Conservation (phyloP, 192 early-diverging fungal genomes). For the Globomyces pollinis-pini region DNA sequence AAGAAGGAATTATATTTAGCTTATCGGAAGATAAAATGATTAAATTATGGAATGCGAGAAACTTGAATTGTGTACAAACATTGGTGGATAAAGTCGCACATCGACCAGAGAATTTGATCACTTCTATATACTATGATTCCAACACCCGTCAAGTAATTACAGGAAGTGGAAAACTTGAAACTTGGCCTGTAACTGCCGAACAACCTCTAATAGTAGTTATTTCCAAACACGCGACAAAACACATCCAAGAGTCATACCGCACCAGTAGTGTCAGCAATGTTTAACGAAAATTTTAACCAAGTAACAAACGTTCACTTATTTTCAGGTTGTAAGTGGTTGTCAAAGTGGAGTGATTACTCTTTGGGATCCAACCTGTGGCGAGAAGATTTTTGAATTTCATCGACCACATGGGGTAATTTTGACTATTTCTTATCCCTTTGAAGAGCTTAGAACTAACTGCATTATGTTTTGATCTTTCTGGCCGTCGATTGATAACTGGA, state of each 20-base stretch:
- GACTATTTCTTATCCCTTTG: too few relatives aligned
- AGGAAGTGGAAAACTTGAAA: conserved; percentile 47
- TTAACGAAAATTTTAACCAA: conserved; percentile 57
- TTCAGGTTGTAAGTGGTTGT: background rate
- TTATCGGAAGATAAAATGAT: conserved; percentile 55
- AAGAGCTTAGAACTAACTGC: conserved; percentile 54
- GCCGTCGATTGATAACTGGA: conserved; percentile 51
- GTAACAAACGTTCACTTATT: conserved; percentile 42
- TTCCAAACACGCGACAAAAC: conserved; percentile 24
- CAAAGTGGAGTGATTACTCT: conserved; percentile 44
- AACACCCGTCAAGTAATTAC: conserved; percentile 42
- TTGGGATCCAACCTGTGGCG: conserved; percentile 48
- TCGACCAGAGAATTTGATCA: conserved; percentile 49
- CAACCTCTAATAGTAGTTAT: too few relatives aligned
- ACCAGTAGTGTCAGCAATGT: conserved; percentile 46
- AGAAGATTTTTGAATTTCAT: conserved; percentile 53
- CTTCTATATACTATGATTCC: conserved; percentile 44
- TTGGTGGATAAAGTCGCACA: conserved; percentile 50
- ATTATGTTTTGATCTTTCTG: conserved; percentile 51
- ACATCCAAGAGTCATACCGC: conserved; percentile 40
- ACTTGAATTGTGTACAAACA: conserved; percentile 52
- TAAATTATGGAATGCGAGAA: conserved; percentile 57
- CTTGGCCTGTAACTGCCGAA: too few relatives aligned
- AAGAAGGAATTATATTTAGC: conserved; percentile 48
- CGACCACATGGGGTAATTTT: conserved; percentile 54